Percentiles rank a stretch among this genome's conserved stretches.
Evolutionary conservation across 192 early-diverging fungal genomes (phyloP).

Genomic region (Entomortierella chlamydospora): DNA sequence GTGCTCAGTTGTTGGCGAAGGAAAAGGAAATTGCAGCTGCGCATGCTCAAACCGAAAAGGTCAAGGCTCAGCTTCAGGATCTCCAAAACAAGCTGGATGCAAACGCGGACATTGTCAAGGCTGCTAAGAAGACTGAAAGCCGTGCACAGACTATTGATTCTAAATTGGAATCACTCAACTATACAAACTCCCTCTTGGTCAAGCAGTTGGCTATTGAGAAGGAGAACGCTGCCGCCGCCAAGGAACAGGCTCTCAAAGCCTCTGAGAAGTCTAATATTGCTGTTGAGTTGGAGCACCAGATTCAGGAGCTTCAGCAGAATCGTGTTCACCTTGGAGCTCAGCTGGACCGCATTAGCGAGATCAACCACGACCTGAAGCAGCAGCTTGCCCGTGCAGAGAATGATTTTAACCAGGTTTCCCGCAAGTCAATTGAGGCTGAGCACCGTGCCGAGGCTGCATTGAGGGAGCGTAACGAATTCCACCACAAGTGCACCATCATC

Average conservation of each 20-base stretch:
- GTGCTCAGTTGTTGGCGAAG: conserved; percentile 14
- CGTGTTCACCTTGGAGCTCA: conserved; percentile 37
- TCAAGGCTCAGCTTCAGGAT: conserved; percentile 27
- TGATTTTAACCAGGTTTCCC: conserved; percentile 23
- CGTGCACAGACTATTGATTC: conserved; percentile 40
- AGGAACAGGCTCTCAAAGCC: conserved; percentile 32
- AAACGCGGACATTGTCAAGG: conserved; percentile 31
- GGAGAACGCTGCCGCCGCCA: conserved; percentile 40
- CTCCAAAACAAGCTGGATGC: conserved; percentile 41
- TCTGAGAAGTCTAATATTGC: conserved; percentile 19
- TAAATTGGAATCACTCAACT: conserved; percentile 58
- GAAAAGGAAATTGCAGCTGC: conserved; percentile 25
- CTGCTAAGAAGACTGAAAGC: conserved; percentile 50
- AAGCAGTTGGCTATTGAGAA: conserved; percentile 57
- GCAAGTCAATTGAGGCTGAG: conserved; percentile 34
- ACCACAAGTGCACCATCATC: conserved; percentile 41
- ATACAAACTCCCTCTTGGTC: conserved; percentile 58
- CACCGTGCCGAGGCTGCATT: conserved; percentile 44
- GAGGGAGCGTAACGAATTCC: conserved; percentile 44
- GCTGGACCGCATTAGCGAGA: conserved; percentile 25
- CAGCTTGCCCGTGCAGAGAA: conserved; percentile 34
- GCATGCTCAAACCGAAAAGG: conserved; percentile 15
- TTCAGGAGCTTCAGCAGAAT: conserved; percentile 48
- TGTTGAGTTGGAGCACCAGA: conserved; percentile 30
- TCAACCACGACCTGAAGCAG: conserved; percentile 36